Conservation (phyloP, 2,329 filamentous ascomycete species). For the Aspergillus pseudonomiae region DNA sequence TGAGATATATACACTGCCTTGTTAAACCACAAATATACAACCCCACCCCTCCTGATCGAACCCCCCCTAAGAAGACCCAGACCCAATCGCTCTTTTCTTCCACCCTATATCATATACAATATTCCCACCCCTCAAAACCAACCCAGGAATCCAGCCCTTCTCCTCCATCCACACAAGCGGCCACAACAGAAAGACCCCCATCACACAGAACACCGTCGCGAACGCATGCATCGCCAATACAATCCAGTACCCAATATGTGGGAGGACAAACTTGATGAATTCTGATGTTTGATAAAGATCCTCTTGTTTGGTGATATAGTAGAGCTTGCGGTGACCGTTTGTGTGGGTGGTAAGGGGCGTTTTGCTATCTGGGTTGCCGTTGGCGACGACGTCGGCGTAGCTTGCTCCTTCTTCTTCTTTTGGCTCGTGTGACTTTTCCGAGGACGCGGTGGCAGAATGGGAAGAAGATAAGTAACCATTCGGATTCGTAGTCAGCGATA, state of each 20-base stretch:
- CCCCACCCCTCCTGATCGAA: too few species aligned
- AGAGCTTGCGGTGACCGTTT: constrained; percentile 48
- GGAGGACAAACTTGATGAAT: constrained; percentile 71
- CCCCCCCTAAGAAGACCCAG: background rate
- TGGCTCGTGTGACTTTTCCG: constrained; percentile 22
- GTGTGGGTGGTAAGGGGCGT: background rate
- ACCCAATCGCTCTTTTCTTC: background rate
- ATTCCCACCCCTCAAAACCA: constrained; percentile 28
- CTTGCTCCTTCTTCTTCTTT: background rate
- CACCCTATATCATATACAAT: constrained; percentile 26
- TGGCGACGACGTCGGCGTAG: background rate
- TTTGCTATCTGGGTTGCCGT: background rate
- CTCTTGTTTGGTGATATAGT: constrained; percentile 76
- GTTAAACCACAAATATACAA: background rate
- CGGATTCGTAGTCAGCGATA: constrained; percentile 60
- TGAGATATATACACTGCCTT: background rate
- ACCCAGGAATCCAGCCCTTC: constrained; percentile 30
- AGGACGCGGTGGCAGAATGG: background rate
- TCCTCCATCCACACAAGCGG: constrained; percentile 58
- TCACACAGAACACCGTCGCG: constrained; percentile 65
- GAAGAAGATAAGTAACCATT: background rate
- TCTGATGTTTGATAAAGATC: constrained; percentile 81
- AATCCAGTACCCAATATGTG: constrained; percentile 59
- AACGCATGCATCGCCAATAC: constrained; percentile 67
- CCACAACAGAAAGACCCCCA: constrained; percentile 57